These are phyloP conservation scores for Nyssa sinensis DNA, from an alignment of 148 eudicot genomes.

Conservation along the genomic window DNA sequence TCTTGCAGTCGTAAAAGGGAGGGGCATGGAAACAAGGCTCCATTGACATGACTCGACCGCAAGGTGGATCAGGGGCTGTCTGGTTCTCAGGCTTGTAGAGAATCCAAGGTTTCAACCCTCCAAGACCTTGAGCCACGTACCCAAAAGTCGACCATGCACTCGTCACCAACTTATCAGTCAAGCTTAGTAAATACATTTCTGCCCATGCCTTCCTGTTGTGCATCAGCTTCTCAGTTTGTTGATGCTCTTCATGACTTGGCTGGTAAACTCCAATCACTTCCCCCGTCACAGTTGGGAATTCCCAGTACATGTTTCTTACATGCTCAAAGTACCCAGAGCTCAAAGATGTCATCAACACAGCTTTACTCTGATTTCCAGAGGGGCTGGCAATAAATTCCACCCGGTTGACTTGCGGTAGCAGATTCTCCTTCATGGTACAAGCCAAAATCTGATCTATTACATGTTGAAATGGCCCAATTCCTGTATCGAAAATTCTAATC, in stretches of 20 bases:
- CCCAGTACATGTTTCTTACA: slow-evolving; percentile 70
- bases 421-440: slow-evolving; percentile 63
- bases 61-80: slow-evolving; percentile 73
- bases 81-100: slow-evolving; percentile 70
- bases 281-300: slow-evolving; percentile 68
- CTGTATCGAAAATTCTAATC: slow-evolving; percentile 67
- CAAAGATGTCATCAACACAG: slow-evolving; percentile 76
- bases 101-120: slow-evolving; percentile 95
- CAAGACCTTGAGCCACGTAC: slow-evolving; percentile 90
- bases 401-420: slow-evolving; percentile 54
- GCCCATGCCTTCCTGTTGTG: slow-evolving; percentile 92
- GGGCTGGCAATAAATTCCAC: slow-evolving; percentile 25
- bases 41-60: slow-evolving; percentile 70
- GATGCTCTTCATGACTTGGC: slow-evolving; percentile 84
- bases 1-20: slow-evolving; percentile 84
- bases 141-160: slow-evolving; percentile 97
- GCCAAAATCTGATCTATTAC: slow-evolving; percentile 74
- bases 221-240: slow-evolving; percentile 57
- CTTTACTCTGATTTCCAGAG: slow-evolving; percentile 35
- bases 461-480: slow-evolving; percentile 65
- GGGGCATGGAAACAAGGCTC: slow-evolving; percentile 97
- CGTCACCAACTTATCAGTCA: slow-evolving; percentile 76
- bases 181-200: slow-evolving; percentile 86
- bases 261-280: slow-evolving; percentile 65
- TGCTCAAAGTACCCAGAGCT: slow-evolving; percentile 65